These are phyloP conservation scores for Goffeauzyma gilvescens DNA, from an alignment of 768 basidiomycete species.

Conservation along the genomic window DNA sequence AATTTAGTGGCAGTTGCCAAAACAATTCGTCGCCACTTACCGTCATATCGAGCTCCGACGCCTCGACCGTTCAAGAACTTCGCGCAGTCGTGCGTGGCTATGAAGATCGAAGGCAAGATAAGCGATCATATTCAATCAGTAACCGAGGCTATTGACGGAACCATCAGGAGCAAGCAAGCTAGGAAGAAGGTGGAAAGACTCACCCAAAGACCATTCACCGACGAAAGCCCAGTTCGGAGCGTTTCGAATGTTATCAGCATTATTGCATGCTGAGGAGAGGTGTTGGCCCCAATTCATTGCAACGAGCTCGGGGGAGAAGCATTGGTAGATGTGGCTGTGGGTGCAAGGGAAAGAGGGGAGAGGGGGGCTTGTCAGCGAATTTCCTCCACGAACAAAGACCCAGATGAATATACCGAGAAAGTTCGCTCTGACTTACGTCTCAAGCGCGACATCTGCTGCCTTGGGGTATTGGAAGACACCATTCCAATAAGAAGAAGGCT, in stretches of 20 bases:
- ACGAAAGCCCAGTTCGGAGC: constrained; percentile 29
- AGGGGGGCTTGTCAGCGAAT: too few relatives aligned
- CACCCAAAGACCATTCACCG: constrained; percentile 27
- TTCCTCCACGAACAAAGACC: background rate
- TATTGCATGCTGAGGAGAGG: constrained; percentile 13
- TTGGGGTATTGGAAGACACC: constrained; percentile 15
- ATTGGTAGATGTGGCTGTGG: constrained; percentile 19
- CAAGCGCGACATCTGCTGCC: constrained; percentile 26
- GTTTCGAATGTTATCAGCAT: constrained; percentile 5
- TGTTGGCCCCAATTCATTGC: constrained; percentile 19
- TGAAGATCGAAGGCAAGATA: background rate
- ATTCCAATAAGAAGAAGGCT: constrained; percentile 13
- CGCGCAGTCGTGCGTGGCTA: constrained; percentile 31
- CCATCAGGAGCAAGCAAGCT: too few relatives aligned
- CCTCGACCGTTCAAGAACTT: constrained; percentile 26
- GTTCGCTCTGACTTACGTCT: constrained; percentile 18
- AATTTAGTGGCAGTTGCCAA: constrained; percentile 16
- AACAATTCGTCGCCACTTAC: constrained; percentile 21
- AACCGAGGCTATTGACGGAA: too few relatives aligned
- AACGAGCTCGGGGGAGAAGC: constrained; percentile 22
- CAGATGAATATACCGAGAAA: background rate
- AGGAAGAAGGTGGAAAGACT: too few relatives aligned
- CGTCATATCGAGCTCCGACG: constrained; percentile 31
- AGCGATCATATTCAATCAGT: background rate
- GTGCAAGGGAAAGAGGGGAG: background rate